Base-by-base conservation (phyloP, 202 grass and related monocot species). In the Setaria viridis region DNA sequence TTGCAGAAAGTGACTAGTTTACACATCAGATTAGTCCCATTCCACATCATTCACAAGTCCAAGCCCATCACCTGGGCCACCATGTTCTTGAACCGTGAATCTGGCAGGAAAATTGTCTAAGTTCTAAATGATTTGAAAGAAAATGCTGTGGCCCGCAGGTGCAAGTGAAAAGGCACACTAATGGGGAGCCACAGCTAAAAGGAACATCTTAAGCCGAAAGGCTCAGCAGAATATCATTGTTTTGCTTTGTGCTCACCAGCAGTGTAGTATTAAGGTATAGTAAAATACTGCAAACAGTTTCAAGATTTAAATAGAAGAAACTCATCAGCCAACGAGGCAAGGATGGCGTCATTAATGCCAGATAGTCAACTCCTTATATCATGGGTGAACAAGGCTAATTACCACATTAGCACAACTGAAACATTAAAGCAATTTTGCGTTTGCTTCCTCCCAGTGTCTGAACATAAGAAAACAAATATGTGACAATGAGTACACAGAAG, bases 21-120 rank as follows among this genome's bases (percentile, higher is more conserved):
- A 89, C 67, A 82, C 69, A 86, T 86, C 90, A 83, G 62, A 89
- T 89, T 69, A 85, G 62, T 83, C 79, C 88, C 68, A 62, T 73
- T 80, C 53, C 75, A 89, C 70, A 84, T 84, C 86, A 79, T 37
- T 84, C 78, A 85, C 20, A 70, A 48, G 57, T 15, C 73, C 33
- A 53, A 59, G 39, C 63, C 76, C 69, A 62, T 72, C 76, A 78
- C 33, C 68, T 86, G 79, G 87, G 35, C 62, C 68, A 86, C 83
- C 62, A 54, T 67, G 74, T 83, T 86, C 69, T 75, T 64, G 47
- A 67, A 63, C 79, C 60, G 62, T 86, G 80, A 84, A 89, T 76
- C 69, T 80, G 76, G 76, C 54, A 76, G 62, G 66, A 11, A 80
- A 83, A 53, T 37, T 78, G 43, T 48, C 51, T 43, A 53, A 60